Base-by-base conservation (phyloP, 2,329 filamentous ascomycete species). In the Fonsecaea pedrosoi region DNA sequence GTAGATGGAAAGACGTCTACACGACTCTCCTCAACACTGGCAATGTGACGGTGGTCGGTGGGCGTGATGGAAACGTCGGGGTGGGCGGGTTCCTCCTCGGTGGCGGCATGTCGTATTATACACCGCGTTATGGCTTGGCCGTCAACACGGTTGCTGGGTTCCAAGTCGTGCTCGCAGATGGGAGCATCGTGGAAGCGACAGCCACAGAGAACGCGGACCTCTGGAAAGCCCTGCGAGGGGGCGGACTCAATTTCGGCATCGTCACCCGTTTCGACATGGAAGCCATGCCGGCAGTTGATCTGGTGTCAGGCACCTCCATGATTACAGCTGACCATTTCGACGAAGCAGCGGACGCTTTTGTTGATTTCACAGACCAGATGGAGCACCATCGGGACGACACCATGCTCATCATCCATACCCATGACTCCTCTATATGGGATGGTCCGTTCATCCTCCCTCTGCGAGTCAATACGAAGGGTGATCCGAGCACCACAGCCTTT, bases 231-330 rank as follows among this genome's bases (percentile, higher is more conserved):
- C 79, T 88, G 3, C 82, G 83, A 64, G 86, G 86, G 9, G 86
- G 86, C 15, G 73, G 74, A 2, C 82, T 82, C n/a, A 87, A 85
- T 72, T 86, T 83, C 67, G 85, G 84, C 54, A 79, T 85, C 68
- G 67, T 69, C 55, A 69, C 65, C 12, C 18, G 55, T 3, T 64
- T 67, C 55, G 62, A 68, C 48, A 12, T 68, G 1, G 40, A 13
- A 2, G 59, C 68, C 9, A 21, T 55, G n/a, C 45, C 50, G 21
- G 30, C 30, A 32, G 40, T 40, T 48, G 18, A 48, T 13, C 42
- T 18, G 18, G 18, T 48, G 13, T 13, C 42, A 18, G 13, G 18
- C 42, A 18, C 42, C 13, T 15, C 42, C 42, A 13, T 13, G 13
- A 18, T 48, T 48, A 48, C 18, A 48, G 42, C 42, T 18, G 13